Evolutionary conservation across 139 green algal genomes (phyloP), one percentile per base, ranked within the genome.

Genomic region (Spirogloea muscicola): DNA sequence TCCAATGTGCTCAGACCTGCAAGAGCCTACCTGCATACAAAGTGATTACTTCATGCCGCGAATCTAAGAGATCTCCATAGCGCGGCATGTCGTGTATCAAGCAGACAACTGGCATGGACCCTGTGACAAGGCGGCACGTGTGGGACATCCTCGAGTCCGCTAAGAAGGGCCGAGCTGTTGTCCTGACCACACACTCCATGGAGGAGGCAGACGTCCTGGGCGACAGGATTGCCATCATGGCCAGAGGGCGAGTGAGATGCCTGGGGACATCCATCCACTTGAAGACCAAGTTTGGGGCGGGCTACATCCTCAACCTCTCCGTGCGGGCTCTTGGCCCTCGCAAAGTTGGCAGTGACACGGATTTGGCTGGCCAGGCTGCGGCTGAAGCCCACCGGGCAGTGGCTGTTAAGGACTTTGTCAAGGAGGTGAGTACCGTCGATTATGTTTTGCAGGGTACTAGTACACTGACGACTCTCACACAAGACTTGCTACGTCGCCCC

Each of bases 91-190:
- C n/a, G n/a, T n/a, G n/a, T n/a, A n/a, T n/a, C n/a, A n/a, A n/a
- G 3, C 74, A 67, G 68, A 98, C 91, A 16, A 96, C 75, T 3
- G 75, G 91, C 25, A 93, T 96, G 91, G 91, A 96, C 79, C 91
- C 92, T 39, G 91, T 95, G 72, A 87, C 80, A 36, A 81, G 93
- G 4, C 67, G 75, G n/a, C 46, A 72, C 41, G 68, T 80, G 33
- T 82, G 75, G 75, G 68, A 73, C 49, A 71, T 80, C 21, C 49
- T 82, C 1, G 68, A 82, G 34, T 5, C 9, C 16, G 44, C 49
- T 39, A 82, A 82, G 67, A 3, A 4, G 3, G 67, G 51, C 2
- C 49, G 61, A 3, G 72, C 76, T 18, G 77, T 88, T 9, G 31
- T 88, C 1, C 82, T 88, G 16, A 88, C 84, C 34, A 87, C 84